Base-by-base conservation (phyloP, 306 rosid species). In the Vicia faba region DNA sequence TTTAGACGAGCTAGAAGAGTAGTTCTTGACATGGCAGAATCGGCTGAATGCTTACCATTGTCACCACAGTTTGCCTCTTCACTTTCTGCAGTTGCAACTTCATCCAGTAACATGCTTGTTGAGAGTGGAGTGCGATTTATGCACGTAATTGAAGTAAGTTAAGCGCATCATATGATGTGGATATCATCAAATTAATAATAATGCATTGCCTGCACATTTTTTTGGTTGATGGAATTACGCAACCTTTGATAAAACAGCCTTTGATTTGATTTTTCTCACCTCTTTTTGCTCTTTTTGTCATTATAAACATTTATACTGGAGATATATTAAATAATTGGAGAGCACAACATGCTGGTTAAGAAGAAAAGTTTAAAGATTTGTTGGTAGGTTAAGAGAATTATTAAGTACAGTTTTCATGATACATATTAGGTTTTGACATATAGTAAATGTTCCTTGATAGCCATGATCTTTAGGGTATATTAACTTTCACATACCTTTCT, bases 81-180 rank as follows among this genome's bases (percentile, higher is more conserved):
- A 11, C 83, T 93, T 74, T 86, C 97, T 81, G 81, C 86, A 12
- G 86, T 88, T 75, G 82, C 77, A 45, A 62, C 81, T 29, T 79
- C 97, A 46, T 82, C 91, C 35, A 87, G 72, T 70, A 75, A 77
- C 71, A 51, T 88, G 81, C 84, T 88, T 65, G 86, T 84, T 61
- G 88, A 86, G 39, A 86, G 92, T 80, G 96, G 97, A 73, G 85
- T 82, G 75, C 84, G 90, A 69, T 93, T 93, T 78, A 86, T 88
- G 96, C 82, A 55, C 80, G 66, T 82, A 72, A 84, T 82, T 69
- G 92, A 84, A 73, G 99, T 93, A 86, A 88, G 97, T 83, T 79
- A 54, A 46, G 57, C 58, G 71, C 60, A 46, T 60, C 55, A 16
- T 54, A 51, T 70, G 59, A 66, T 60, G 46, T 65, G 69, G 41